Conservation (phyloP, 768 basidiomycete species). For the Auriscalpium microsporum region DNA sequence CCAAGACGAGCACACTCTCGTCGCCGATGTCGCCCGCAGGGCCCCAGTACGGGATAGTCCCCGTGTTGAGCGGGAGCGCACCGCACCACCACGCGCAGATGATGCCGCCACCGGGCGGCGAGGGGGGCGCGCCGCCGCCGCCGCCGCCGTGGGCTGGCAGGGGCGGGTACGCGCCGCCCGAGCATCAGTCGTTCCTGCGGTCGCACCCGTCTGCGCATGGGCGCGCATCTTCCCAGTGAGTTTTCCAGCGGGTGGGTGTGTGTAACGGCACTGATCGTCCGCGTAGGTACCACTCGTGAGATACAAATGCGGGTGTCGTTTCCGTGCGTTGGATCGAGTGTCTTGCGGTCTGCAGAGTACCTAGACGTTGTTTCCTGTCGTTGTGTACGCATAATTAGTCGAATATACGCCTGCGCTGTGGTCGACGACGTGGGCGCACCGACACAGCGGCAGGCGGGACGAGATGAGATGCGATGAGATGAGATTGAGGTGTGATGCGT, state of each 20-base stretch:
- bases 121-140: not conserved
- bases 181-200: slow-evolving; percentile 42
- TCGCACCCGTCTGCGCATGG: slow-evolving; percentile 33
- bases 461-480: not conserved
- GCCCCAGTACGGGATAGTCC: not conserved
- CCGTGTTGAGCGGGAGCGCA: not conserved
- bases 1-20: slow-evolving; percentile 8
- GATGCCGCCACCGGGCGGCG: not conserved
- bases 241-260: not conserved
- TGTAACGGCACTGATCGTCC: too few relatives aligned
- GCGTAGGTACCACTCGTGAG: too few relatives aligned
- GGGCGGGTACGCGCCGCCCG: slow-evolving; percentile 7
- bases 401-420: too few relatives aligned
- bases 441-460: too few relatives aligned
- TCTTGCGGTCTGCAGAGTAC: too few relatives aligned
- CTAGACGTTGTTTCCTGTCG: too few relatives aligned
- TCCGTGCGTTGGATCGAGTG: too few relatives aligned
- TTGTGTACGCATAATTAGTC: too few relatives aligned
- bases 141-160: slow-evolving; percentile 3
- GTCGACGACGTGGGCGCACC: too few relatives aligned
- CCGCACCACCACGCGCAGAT: not conserved
- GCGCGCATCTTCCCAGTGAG: slow-evolving; percentile 26
- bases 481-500: not conserved
- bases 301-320: too few relatives aligned
- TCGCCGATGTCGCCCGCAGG: slow-evolving; percentile 6